Evolutionary conservation across 495 filamentous ascomycete species (phyloP), one percentile per base, ranked within the genome.

Genomic region (Oleoguttula mirabilis): DNA sequence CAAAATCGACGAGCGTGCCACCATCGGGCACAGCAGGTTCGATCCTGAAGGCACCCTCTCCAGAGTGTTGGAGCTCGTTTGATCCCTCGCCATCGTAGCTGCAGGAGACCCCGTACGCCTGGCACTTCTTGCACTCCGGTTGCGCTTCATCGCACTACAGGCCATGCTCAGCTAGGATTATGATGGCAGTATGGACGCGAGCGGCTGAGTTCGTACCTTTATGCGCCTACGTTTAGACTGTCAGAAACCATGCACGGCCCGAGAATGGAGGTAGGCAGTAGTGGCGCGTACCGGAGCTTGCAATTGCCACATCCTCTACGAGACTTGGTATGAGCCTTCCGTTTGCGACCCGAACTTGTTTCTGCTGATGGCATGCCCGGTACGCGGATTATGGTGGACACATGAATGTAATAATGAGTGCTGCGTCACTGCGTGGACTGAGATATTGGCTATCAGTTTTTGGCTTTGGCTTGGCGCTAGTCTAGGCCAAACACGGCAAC

Each of bases 81-180:
- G 55, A 17, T 17, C 44, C 28, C 5, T 35, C 32, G 39, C 42
- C 43, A 35, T 57, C 56, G 45, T 65, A 71, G 46, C 56, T 60
- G 53, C 67, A 71, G 10, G 54, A 43, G 2, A 68, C 63, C 12
- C 65, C 59, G 41, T 61, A 71, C 3, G 52, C 30, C 10, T 50
- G 22, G 42, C 68, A 71, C 43, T 55, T 62, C 31, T 55, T 47
- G 51, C 68, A 71, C 8, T 40, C 41, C 7, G 66, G 68, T 27
- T 58, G 61, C 1, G 45, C 50, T 45, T 69, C 66, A 47, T 71
- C 68, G 54, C 66, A 71, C 68, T 70, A 16, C 14, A 42, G n/a
- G 39, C 36, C 12, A 32, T 10, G 14, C 15, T 27, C 35, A 22
- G 17, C 33, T 39, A 42, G 33, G 37, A 23, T 40, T 12, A 8